Percentiles rank a stretch among this genome's conserved stretches.
These are phyloP conservation scores for Claviceps fusiformis DNA, from an alignment of 2,329 filamentous ascomycete species.

Conservation along the genomic window DNA sequence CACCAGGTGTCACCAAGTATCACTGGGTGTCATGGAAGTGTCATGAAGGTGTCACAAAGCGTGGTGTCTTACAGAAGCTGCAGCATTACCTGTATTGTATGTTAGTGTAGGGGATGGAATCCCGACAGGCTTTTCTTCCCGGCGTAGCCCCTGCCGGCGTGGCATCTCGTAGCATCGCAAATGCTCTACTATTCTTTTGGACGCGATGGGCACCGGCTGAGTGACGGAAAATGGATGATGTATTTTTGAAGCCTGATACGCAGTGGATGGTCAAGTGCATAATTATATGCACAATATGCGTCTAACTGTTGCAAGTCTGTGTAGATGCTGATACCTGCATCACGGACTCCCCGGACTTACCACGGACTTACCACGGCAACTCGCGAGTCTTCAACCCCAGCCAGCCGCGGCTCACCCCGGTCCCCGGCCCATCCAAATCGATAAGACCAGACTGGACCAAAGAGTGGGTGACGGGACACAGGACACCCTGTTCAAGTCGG, in stretches of 20 bases:
- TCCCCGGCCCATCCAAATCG: background rate
- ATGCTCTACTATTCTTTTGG: background rate
- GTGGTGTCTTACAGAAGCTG: background rate
- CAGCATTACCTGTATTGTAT: background rate
- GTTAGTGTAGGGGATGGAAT: background rate
- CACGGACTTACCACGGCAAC: too few species aligned
- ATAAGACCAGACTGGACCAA: background rate
- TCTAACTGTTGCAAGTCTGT: too few species aligned
- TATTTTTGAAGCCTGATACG: background rate
- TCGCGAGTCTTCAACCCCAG: too few species aligned
- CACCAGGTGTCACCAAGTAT: background rate
- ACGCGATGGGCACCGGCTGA: background rate
- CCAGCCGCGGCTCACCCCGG: too few species aligned
- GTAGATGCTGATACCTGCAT: too few species aligned
- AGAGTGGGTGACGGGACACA: background rate
- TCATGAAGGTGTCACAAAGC: background rate
- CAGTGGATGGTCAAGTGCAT: too few species aligned
- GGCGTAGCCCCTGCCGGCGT: background rate
- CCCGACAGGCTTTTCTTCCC: background rate
- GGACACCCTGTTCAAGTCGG: background rate
- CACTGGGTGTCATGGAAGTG: background rate
- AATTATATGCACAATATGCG: too few species aligned
- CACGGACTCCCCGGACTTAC: too few species aligned
- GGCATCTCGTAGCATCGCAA: background rate
- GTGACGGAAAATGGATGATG: background rate